These are phyloP conservation scores for Jaltomata sinuosa DNA, from an alignment of 257 asterid species.

Conservation along the genomic window DNA sequence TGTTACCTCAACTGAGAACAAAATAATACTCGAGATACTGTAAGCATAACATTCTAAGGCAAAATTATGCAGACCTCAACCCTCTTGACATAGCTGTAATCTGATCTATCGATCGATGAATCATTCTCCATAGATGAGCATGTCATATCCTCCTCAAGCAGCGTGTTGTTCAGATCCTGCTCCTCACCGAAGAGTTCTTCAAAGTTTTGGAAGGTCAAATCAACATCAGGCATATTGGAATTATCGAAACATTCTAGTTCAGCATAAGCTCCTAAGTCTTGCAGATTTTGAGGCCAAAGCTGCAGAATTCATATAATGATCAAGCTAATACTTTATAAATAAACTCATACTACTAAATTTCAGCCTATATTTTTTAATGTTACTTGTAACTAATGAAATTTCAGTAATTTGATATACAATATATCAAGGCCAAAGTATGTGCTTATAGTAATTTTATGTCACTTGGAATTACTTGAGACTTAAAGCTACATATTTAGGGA, in stretches of 20 bases:
- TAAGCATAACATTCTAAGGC: not conserved
- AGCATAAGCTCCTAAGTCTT: constrained; percentile 79
- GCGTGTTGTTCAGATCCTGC: not conserved
- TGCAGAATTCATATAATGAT: constrained; percentile 22
- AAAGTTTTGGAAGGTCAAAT: constrained; percentile 62
- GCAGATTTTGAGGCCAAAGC: constrained; percentile 85
- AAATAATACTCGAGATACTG: not conserved
- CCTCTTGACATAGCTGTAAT: constrained; percentile 13
- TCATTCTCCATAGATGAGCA: constrained; percentile 25
- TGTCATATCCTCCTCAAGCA: constrained; percentile 4
- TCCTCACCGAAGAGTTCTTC: constrained; percentile 64
- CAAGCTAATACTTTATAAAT: not conserved
- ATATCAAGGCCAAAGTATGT: not conserved
- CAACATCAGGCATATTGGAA: constrained; percentile 71
- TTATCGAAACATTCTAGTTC: constrained; percentile 32
- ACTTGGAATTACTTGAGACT: not conserved
- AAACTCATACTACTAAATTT: not conserved
- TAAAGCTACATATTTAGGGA: not conserved
- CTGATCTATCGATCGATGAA: constrained; percentile 18
- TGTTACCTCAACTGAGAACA: not conserved
- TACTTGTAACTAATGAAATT: not conserved
- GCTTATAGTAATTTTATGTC: not conserved
- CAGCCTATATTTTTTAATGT: not conserved
- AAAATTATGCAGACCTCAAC: not conserved
- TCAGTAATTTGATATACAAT: not conserved